Conservation (phyloP, 2,329 filamentous ascomycete species). For the Neofusicoccum laricinum region DNA sequence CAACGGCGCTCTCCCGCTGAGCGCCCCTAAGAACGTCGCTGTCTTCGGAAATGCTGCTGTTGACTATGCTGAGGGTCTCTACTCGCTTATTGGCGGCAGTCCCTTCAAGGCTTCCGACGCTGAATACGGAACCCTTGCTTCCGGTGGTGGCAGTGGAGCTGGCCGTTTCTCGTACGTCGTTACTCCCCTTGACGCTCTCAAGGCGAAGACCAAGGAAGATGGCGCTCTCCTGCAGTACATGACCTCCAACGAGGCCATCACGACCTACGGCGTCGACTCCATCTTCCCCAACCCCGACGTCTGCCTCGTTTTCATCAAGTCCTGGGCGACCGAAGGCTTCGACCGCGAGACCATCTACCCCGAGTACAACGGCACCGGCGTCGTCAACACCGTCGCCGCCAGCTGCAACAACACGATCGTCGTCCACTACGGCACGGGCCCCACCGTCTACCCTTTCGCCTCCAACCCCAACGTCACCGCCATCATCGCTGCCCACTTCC, state of each 20-base stretch:
- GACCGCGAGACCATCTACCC: conserved; percentile 40
- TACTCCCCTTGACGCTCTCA: conserved; percentile 43
- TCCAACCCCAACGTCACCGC: conserved; percentile 35
- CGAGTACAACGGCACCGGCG: conserved; percentile 38
- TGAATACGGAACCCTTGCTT: conserved; percentile 43
- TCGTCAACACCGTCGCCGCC: conserved; percentile 36
- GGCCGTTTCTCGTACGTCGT: conserved; percentile 39
- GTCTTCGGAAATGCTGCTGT: conserved; percentile 51
- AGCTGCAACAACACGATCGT: conserved; percentile 53
- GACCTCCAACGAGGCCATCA: conserved; percentile 9
- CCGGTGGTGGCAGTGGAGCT: conserved; percentile 42
- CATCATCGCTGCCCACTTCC: conserved; percentile 41
- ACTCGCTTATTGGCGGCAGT: conserved; percentile 19
- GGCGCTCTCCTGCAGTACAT: conserved; percentile 14
- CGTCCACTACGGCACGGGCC: conserved; percentile 42
- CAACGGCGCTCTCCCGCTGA: conserved; percentile 50
- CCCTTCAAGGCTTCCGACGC: conserved; percentile 20
- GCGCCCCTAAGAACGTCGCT: conserved; percentile 47
- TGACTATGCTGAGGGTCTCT: conserved; percentile 49
- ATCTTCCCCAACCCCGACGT: conserved; percentile 40
- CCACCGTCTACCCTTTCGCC: conserved; percentile 42
- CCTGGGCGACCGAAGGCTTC: conserved; percentile 44
- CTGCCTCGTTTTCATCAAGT: conserved; percentile 59
- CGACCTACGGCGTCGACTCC: conserved; percentile 19
- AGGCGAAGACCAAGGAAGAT: conserved; percentile 19